Evolutionary conservation across 148 eudicot genomes (phyloP), one percentile per base, ranked within the genome.

Genomic region (Rhododendron simsii): DNA sequence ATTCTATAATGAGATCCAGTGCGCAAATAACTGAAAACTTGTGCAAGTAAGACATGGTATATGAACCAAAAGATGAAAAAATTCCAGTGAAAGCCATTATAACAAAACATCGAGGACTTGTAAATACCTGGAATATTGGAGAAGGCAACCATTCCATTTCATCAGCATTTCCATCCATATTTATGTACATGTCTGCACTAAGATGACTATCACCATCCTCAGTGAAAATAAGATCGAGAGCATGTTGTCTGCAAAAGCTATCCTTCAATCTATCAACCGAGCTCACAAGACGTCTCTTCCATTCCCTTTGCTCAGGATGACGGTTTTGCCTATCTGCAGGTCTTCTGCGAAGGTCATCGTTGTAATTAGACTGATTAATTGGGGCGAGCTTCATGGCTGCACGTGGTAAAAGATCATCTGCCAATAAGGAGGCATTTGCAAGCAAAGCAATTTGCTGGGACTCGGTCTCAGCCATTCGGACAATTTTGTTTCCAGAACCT

Each of bases 401-500:
- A 86, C 95, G 98, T 80, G 99, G 98, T 89, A 97, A 93, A 80
- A 97, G 90, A 69, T 97, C 99, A 87, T 97, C 98, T 0, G 99
- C 98, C 77, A 95, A 90, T 69, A 96, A 76, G 57, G 95, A 95
- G 88, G 98, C 99, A 92, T 97, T 95, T 87, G 99, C 98, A 81
- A 95, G 94, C 89, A 95, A 91, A n/a, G 99, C 98, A 80, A 92
- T 97, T 90, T 97, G 99, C 87, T 97, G 99, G 80, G 92, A 91
- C 89, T 97, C 99, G 57, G 91, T 93, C 83, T 95, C 98, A 84
- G 98, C 98, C 90, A 97, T 92, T 80, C 93, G 91, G 78, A 95
- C 96, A 90, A 95, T 92, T 92, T 95, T 97, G 90, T 90, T 95
- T 89, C 90, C 96, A 81, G 91, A 87, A 86, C 96, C 98, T 83